These are phyloP conservation scores for Lasiosphaeris hirsuta DNA, from an alignment of 495 filamentous ascomycete genomes.

Conservation along the genomic window DNA sequence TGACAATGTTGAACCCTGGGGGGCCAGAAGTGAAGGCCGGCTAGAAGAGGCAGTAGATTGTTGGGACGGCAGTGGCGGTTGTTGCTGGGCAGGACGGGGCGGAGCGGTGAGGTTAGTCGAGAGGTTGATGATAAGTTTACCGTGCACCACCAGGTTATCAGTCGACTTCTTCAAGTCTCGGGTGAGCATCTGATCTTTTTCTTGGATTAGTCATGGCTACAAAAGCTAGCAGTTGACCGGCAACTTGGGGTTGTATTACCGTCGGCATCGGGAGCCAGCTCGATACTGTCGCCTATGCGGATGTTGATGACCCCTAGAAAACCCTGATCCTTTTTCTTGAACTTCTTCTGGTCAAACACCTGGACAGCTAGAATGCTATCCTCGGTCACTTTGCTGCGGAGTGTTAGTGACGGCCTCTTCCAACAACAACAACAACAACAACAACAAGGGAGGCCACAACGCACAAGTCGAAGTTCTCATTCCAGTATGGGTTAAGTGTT, in stretches of 20 bases:
- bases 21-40: constrained; percentile 38
- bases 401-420: constrained; percentile 21
- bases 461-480: constrained; percentile 97
- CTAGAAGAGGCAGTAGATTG: constrained; percentile 32
- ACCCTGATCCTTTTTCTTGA: constrained; percentile 99
- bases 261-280: constrained; percentile 83
- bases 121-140: constrained; percentile 92
- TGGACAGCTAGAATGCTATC: constrained; percentile 96
- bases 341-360: constrained; percentile 99
- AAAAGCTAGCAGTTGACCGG: background rate
- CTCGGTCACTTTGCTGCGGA: constrained; percentile 72
- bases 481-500: constrained; percentile 98
- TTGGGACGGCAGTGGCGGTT: constrained; percentile 2
- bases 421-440: too few species aligned
- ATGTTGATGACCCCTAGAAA: constrained; percentile 98
- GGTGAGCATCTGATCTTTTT: constrained; percentile 86
- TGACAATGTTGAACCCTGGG: constrained; percentile 36
- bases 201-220: constrained; percentile 3
- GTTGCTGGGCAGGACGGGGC: constrained; percentile 28
- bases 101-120: constrained; percentile 73
- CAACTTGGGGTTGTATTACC: constrained; percentile 55
- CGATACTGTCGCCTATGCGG: constrained; percentile 87
- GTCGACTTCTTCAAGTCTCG: constrained; percentile 96
- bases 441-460: constrained; percentile 22
- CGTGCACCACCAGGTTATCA: constrained; percentile 95